Evolutionary conservation across 129 eudicot genomes (phyloP).

Genomic region (Chrysanthemum makinoi): DNA sequence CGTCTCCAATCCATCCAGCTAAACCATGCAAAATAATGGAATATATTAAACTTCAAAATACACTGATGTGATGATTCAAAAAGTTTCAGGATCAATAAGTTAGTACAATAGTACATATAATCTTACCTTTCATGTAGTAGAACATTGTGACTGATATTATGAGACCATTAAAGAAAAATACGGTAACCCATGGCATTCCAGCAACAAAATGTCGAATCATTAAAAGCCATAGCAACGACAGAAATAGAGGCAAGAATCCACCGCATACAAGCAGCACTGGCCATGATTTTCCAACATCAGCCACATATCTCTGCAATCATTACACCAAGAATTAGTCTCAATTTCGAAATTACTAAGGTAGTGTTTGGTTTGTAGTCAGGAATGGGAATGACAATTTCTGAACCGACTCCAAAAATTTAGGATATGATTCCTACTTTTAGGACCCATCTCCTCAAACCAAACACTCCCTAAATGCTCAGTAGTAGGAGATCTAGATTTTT

Average conservation of each 20-base stretch:
- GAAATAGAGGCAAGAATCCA: slow-evolving; percentile 79
- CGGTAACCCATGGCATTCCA: slow-evolving; percentile 97
- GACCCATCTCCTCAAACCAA: too few species aligned
- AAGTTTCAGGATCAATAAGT: slow-evolving; percentile 12
- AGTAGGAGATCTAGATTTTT: neutral
- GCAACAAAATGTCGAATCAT: slow-evolving; percentile 89
- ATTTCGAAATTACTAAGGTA: neutral
- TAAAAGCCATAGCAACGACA: slow-evolving; percentile 87
- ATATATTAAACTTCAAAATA: neutral
- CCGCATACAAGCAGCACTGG: slow-evolving; percentile 93
- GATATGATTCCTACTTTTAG: too few species aligned
- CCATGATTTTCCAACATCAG: slow-evolving; percentile 96
- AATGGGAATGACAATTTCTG: neutral
- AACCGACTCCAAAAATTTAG: too few species aligned
- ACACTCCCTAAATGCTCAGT: too few species aligned
- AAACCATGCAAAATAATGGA: slow-evolving; percentile 11
- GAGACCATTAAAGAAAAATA: slow-evolving; percentile 67
- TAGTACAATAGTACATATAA: neutral
- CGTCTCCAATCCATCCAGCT: slow-evolving; percentile 99
- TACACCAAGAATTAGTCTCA: slow-evolving; percentile 21
- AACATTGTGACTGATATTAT: slow-evolving; percentile 87
- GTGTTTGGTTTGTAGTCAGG: too few species aligned
- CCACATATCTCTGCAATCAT: slow-evolving; percentile 80
- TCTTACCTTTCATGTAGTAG: slow-evolving; percentile 80
- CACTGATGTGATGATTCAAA: too few species aligned